These are phyloP conservation scores for Nigrospora oryzae DNA, from an alignment of 2,329 filamentous ascomycete species.

Conservation along the genomic window DNA sequence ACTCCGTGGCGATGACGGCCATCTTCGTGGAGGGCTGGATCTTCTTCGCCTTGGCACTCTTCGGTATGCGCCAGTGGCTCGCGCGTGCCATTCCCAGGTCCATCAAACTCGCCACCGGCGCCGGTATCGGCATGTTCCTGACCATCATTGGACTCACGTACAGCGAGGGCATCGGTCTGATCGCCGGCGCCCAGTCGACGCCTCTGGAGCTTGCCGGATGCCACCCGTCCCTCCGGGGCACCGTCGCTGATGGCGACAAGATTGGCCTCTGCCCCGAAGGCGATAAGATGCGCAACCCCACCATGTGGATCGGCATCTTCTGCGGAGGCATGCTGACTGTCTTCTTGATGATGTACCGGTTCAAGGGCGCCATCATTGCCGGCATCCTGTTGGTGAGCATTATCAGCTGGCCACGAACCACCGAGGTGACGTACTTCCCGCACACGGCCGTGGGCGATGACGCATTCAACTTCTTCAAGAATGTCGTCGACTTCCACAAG, in stretches of 20 bases:
- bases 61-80: constrained; percentile 82
- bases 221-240: constrained; percentile 17
- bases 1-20: constrained; percentile 68
- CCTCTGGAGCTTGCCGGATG: constrained; percentile 73
- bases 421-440: constrained; percentile 74
- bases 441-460: constrained; percentile 60
- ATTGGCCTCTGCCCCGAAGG: constrained; percentile 52
- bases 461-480: constrained; percentile 78
- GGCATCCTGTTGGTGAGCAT: constrained; percentile 79
- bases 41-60: constrained; percentile 70
- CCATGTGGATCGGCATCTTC: constrained; percentile 86
- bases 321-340: constrained; percentile 74
- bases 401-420: constrained; percentile 78
- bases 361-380: constrained; percentile 79
- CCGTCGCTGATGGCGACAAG: constrained; percentile 21
- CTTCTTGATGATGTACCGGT: constrained; percentile 73
- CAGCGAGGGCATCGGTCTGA: constrained; percentile 70
- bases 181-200: constrained; percentile 59
- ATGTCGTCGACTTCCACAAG: constrained; percentile 76
- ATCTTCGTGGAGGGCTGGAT: constrained; percentile 86
- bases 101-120: constrained; percentile 80
- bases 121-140: constrained; percentile 78
- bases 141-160: constrained; percentile 72
- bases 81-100: constrained; percentile 74
- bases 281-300: constrained; percentile 73